phyloP scores from a whole-genome alignment of 768 basidiomycete species.

The Podaxis sp. region DNA sequence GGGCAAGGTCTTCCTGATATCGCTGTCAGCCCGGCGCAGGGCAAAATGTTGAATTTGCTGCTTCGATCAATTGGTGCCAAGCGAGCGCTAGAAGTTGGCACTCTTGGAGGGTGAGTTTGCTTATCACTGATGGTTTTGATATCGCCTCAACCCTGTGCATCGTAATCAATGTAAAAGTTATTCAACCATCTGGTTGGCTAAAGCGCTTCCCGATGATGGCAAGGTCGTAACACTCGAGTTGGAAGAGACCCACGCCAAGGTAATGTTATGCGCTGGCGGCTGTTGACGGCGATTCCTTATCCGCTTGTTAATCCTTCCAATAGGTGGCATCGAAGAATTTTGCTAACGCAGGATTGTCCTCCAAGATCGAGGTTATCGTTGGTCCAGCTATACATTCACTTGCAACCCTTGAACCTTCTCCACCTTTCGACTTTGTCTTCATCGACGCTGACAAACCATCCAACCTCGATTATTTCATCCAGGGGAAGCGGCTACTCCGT shows the following conservation, averaged over 20 bases:
- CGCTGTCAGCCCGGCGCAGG: conserved; percentile 49
- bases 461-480: conserved; percentile 50
- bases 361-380: conserved; percentile 44
- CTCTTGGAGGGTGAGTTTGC: conserved; percentile 51
- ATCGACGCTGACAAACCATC: conserved; percentile 68
- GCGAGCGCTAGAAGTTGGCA: conserved; percentile 60
- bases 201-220: conserved; percentile 46
- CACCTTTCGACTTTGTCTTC: conserved; percentile 62
- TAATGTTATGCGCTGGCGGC: conserved; percentile 12
- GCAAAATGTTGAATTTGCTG: conserved; percentile 52
- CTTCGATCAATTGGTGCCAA: conserved; percentile 49
- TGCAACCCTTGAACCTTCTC: conserved; percentile 38
- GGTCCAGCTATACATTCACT: conserved; percentile 52
- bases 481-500: conserved; percentile 56
- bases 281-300: neutral
- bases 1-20: conserved; percentile 47
- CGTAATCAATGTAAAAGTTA: conserved; percentile 23
- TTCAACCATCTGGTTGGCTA: conserved; percentile 41
- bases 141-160: neutral
- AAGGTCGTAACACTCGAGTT: conserved; percentile 46
- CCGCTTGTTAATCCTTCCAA: neutral
- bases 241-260: conserved; percentile 40
- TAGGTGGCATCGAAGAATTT: conserved; percentile 60
- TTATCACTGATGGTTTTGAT: neutral
- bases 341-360: conserved; percentile 43